phyloP scores from a whole-genome alignment of 305 asterid genomes.

The Plantago coronopus region DNA sequence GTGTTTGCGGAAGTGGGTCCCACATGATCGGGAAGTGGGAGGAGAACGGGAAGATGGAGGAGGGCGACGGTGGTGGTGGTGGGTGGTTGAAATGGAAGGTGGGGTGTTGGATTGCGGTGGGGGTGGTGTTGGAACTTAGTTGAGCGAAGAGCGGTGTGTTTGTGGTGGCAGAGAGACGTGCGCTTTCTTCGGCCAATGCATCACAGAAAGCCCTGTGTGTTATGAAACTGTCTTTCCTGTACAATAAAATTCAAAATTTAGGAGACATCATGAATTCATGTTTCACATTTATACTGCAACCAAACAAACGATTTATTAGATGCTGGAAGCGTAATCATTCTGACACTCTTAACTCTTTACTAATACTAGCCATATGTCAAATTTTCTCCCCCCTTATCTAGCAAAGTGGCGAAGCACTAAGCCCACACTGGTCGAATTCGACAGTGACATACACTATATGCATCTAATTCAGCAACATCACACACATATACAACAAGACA shows the following conservation, averaged over 20 bases:
- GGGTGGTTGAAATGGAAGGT: conserved; percentile 22
- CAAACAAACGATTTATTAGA: too few species aligned
- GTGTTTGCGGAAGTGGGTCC: conserved; percentile 45
- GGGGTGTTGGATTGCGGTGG: background rate
- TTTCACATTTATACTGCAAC: background rate
- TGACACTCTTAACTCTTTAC: too few species aligned
- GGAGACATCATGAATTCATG: background rate
- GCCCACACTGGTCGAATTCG: too few species aligned
- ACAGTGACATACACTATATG: too few species aligned
- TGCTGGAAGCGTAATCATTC: too few species aligned
- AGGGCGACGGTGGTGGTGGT: conserved; percentile 24
- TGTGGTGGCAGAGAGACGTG: conserved; percentile 63
- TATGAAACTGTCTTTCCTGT: conserved; percentile 85
- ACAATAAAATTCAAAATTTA: background rate
- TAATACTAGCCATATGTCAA: too few species aligned
- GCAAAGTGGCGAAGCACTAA: too few species aligned
- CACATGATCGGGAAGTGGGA: conserved; percentile 36
- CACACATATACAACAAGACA: background rate
- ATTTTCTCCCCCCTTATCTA: too few species aligned
- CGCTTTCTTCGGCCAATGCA: conserved; percentile 82
- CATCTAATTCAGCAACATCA: too few species aligned
- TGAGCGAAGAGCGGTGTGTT: conserved; percentile 31
- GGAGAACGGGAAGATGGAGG: conserved; percentile 31
- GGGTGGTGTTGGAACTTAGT: conserved; percentile 9
- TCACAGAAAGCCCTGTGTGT: conserved; percentile 90